Base-by-base conservation (phyloP, 208 protist genomes). In the Trypanosoma theileri region DNA sequence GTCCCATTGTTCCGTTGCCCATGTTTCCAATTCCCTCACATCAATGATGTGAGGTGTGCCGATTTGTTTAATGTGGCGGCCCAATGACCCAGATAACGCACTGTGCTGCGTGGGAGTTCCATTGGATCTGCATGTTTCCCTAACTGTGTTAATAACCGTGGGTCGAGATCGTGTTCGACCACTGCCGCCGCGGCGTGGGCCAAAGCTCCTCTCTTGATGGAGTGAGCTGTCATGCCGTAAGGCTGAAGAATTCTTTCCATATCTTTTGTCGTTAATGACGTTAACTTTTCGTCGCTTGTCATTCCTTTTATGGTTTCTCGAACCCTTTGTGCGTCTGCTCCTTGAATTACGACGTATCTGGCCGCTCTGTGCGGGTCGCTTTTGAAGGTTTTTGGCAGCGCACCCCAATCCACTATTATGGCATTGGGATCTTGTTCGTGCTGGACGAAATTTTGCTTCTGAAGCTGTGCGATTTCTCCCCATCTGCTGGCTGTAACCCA, bases 201-300 rank as follows among this genome's bases (percentile, higher is more conserved):
- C 12, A 69, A 31, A 0, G 50, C 31, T 26, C 63, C 52, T 59
- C 63, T 35, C 26, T 69, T 59, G 48, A 69, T 52, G 28, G 63
- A 69, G 46, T 51, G 63, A 12, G 35, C 9, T 51, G 63, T 45
- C 53, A 60, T 69, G 1, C 48, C 63, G 53, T 59, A 69, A 0
- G 48, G n/a, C 1, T 17, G 28, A 7, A 58, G 53, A 52, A 60
- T 59, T 9, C 59, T 59, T 59, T 69, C 52, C 35, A 66, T 16
- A n/a, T 28, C 28, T 51, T 40, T 60, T 60, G 16, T 57, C 51
- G 22, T 52, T 4, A 45, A 24, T 16, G 31, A 40, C 8, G 63
- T 35, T 11, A n/a, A 21, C 28, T 51, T 41, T 59, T 59, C 41
- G 28, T 24, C 31, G 4, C 59, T n/a, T 51, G 0, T 26, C 61